Conservation (phyloP, 176 grass and related monocot species). For the Lolium multiflorum region DNA sequence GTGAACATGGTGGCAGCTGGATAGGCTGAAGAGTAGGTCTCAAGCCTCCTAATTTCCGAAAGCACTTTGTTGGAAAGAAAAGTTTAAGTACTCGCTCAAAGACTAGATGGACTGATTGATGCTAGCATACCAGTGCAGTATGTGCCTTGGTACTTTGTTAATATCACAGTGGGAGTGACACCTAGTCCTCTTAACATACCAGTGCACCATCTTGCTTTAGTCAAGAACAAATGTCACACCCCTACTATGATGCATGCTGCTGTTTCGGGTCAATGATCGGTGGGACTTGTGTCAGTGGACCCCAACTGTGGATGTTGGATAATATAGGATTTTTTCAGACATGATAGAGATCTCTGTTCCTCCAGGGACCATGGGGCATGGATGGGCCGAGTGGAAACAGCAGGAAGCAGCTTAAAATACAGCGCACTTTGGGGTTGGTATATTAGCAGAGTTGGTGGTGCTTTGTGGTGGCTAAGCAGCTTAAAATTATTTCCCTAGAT, state of each 20-base stretch:
- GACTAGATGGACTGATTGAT: conserved; percentile 28
- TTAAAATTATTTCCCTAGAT: conserved; percentile 42
- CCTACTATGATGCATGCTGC: not conserved
- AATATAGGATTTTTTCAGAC: not conserved
- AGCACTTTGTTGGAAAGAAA: conserved; percentile 24
- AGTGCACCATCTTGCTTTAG: conserved; percentile 28
- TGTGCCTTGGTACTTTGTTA: conserved; percentile 36
- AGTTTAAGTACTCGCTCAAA: conserved; percentile 29
- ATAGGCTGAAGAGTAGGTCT: conserved; percentile 36
- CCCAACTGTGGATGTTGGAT: not conserved
- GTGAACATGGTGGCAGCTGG: not conserved
- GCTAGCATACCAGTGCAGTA: conserved; percentile 1
- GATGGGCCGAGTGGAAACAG: not conserved
- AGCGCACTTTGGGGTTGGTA: not conserved
- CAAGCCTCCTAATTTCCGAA: conserved; percentile 25
- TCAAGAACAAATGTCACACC: not conserved
- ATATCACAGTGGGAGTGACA: conserved; percentile 41
- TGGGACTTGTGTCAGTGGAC: not conserved
- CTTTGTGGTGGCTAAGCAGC: conserved; percentile 34
- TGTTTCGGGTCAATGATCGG: not conserved
- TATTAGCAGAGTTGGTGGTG: conserved; percentile 25
- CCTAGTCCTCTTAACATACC: conserved; percentile 29
- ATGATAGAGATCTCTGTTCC: conserved; percentile 10
- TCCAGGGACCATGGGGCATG: conserved; percentile 20
- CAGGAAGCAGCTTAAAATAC: not conserved